Evolutionary conservation across 1,284 basidiomycete species (phyloP).

Genomic region (Sparassis latifolia): DNA sequence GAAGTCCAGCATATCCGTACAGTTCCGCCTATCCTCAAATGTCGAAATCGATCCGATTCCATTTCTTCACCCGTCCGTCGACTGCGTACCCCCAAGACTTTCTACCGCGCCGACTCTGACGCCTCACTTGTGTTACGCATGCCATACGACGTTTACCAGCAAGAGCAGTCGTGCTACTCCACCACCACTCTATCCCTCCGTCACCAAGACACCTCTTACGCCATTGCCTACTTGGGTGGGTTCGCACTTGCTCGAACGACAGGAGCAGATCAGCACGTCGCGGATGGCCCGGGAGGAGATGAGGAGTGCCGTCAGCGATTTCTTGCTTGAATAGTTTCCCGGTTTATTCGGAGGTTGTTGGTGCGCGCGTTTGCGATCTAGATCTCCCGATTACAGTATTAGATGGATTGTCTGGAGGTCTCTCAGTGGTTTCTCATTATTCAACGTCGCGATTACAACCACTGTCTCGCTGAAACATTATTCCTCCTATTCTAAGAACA

Average conservation of each 20-base stretch:
- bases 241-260: not conserved
- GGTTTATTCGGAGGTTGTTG: too few relatives aligned
- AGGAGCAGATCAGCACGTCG: not conserved
- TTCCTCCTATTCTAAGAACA: too few relatives aligned
- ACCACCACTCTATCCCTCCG: conserved; percentile 5
- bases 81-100: not conserved
- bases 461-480: too few relatives aligned
- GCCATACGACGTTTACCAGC: conserved; percentile 18
- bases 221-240: not conserved
- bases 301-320: not conserved
- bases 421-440: too few relatives aligned
- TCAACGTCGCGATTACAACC: too few relatives aligned
- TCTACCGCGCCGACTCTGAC: conserved; percentile 7
- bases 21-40: conserved; percentile 2
- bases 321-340: not conserved
- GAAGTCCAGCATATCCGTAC: conserved; percentile 19
- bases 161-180: conserved; percentile 13
- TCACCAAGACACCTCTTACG: not conserved
- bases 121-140: conserved; percentile 16
- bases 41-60: not conserved
- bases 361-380: too few relatives aligned
- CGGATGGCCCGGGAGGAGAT: not conserved
- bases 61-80: not conserved
- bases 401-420: too few relatives aligned
- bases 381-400: too few relatives aligned